phyloP scores from a whole-genome alignment of 1,139 yeast species.

The Yamadazyma dendronema region DNA sequence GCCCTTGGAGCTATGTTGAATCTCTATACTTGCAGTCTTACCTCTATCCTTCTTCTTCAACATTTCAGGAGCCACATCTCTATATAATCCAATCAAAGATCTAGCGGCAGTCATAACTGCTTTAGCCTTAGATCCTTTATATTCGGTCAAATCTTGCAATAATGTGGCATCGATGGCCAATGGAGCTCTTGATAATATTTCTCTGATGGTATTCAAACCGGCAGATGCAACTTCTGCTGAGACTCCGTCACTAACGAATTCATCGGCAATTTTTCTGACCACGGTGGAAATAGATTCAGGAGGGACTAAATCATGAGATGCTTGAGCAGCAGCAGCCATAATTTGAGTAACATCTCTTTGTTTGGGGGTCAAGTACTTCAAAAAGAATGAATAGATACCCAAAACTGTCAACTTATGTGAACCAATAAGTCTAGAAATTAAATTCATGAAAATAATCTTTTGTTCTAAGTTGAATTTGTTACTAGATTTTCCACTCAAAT shows the following conservation, averaged over 20 bases:
- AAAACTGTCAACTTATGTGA: conserved; percentile 88
- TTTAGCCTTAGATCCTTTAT: conserved; percentile 90
- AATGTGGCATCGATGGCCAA: conserved; percentile 85
- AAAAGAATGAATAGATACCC: conserved; percentile 83
- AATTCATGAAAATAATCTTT: conserved; percentile 81
- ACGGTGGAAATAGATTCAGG: conserved; percentile 83
- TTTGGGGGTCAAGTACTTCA: conserved; percentile 90
- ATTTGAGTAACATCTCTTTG: conserved; percentile 93
- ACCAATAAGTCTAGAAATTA: conserved; percentile 85
- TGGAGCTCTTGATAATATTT: conserved; percentile 89
- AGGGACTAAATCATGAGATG: conserved; percentile 94
- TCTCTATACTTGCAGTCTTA: conserved; percentile 81
- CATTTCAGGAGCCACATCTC: conserved; percentile 98
- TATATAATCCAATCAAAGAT: conserved; percentile 77
- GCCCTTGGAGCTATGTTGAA: conserved; percentile 47
- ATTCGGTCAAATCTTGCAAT: conserved; percentile 84
- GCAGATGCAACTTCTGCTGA: conserved; percentile 98
- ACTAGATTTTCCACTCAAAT: conserved; percentile 65
- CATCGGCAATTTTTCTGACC: conserved; percentile 91
- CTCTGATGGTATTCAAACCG: conserved; percentile 92
- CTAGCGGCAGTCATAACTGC: conserved; percentile 94
- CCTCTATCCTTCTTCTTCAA: conserved; percentile 87
- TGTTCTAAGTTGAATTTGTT: conserved; percentile 80
- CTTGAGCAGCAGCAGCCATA: conserved; percentile 96
- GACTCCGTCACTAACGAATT: conserved; percentile 97